phyloP scores from a whole-genome alignment of 495 filamentous ascomycete genomes.

The Schizothecium vesticola region DNA sequence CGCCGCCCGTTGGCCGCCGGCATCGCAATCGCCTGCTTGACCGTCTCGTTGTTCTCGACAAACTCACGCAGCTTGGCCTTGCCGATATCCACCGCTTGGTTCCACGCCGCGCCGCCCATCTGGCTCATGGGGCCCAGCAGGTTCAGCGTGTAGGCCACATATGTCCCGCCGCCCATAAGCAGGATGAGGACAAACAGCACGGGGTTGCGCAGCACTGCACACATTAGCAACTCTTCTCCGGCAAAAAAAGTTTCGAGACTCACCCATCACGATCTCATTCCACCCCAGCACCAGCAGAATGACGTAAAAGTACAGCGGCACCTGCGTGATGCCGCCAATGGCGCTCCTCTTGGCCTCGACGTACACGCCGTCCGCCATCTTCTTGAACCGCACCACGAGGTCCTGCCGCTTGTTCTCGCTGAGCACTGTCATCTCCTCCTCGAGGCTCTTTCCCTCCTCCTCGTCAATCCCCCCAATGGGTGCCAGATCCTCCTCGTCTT shows the following conservation, averaged over 20 bases:
- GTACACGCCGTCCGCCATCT: slow-evolving; percentile 93
- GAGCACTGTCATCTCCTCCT: slow-evolving; percentile 93
- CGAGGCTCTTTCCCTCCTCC: slow-evolving; percentile 85
- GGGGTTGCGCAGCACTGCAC: slow-evolving; percentile 81
- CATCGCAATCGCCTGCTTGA: slow-evolving; percentile 75
- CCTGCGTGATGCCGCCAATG: slow-evolving; percentile 90
- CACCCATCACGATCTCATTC: slow-evolving; percentile 94
- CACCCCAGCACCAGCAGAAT: slow-evolving; percentile 84
- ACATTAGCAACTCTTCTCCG: slow-evolving; percentile 32
- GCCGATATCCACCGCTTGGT: slow-evolving; percentile 81
- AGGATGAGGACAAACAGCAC: slow-evolving; percentile 86
- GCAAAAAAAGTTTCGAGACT: slow-evolving; percentile 27
- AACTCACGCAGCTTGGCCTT: slow-evolving; percentile 86
- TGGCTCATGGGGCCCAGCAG: slow-evolving; percentile 93
- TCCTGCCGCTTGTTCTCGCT: slow-evolving; percentile 83
- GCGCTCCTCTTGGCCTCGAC: slow-evolving; percentile 96
- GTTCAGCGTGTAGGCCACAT: slow-evolving; percentile 87
- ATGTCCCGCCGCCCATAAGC: slow-evolving; percentile 65
- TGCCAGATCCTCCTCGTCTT: slow-evolving; percentile 81
- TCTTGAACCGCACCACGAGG: slow-evolving; percentile 91
- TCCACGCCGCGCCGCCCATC: slow-evolving; percentile 82
- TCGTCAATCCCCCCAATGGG: slow-evolving; percentile 89
- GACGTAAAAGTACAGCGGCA: slow-evolving; percentile 91
- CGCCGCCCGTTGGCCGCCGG: slow-evolving; percentile 27
- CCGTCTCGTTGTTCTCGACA: slow-evolving; percentile 72